Evolutionary conservation across 2,329 filamentous ascomycete genomes (phyloP).

Genomic region (Coniochaeta pulveracea): DNA sequence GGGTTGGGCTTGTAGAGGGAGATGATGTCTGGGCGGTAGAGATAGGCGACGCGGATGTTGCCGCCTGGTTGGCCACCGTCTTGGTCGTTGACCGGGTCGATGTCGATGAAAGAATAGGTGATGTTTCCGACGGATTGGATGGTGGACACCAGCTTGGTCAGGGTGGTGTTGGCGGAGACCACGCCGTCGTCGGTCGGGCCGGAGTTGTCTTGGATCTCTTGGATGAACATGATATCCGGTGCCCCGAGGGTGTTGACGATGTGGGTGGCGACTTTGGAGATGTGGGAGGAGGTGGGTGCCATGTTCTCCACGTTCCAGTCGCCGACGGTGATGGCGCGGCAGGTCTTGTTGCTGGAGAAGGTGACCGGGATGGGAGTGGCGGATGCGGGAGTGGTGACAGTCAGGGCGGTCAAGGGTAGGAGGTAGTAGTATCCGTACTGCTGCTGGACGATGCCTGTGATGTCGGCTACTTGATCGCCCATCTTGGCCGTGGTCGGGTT

Average conservation of each 20-base stretch:
- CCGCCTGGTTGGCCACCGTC: conserved; percentile 59
- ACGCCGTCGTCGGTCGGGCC: conserved; percentile 50
- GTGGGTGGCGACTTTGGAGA: conserved; percentile 49
- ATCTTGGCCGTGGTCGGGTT: conserved; percentile 51
- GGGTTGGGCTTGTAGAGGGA: conserved; percentile 47
- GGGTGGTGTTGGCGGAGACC: conserved; percentile 44
- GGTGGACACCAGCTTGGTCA: conserved; percentile 40
- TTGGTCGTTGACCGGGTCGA: conserved; percentile 45
- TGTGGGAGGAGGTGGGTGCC: conserved; percentile 38
- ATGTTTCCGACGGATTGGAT: conserved; percentile 37
- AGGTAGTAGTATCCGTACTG: conserved; percentile 60
- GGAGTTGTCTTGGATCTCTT: conserved; percentile 60
- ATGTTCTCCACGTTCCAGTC: conserved; percentile 65
- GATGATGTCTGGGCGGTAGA: conserved; percentile 52
- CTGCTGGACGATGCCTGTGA: conserved; percentile 57
- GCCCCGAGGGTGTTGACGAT: conserved; percentile 52
- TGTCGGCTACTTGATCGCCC: conserved; percentile 51
- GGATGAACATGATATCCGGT: conserved; percentile 56
- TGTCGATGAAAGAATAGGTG: conserved; percentile 46
- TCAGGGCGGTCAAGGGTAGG: conserved; percentile 48
- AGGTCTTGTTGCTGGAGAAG: conserved; percentile 42
- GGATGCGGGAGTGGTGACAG: conserved; percentile 32
- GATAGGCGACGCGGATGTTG: conserved; percentile 61
- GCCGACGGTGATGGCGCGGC: conserved; percentile 50
- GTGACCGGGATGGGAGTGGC: conserved; percentile 35